Base-by-base conservation (phyloP, 2,329 filamentous ascomycete genomes). In the Cytospora paraplurivora region DNA sequence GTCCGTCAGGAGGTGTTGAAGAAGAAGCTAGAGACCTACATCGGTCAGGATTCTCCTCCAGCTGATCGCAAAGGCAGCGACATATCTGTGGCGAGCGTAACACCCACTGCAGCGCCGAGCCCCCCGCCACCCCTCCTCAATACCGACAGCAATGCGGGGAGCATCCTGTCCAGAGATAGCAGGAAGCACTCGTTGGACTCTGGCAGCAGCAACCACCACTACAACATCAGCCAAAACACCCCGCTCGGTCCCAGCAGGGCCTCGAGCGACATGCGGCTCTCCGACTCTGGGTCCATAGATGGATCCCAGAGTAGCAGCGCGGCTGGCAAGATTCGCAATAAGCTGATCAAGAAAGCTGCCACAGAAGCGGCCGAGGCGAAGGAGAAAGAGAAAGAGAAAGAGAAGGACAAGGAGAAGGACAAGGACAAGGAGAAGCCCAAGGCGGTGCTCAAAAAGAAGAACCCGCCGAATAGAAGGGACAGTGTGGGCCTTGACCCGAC, bases 1-100 rank as follows among this genome's bases (percentile, higher is more conserved):
- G 94, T 98, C n/a, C 85, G 93, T 66, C 92, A 91, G 4, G 90
- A 93, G 54, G 88, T 96, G 49, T 80, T 98, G 60, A 95, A 92
- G 76, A 88, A 88, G 72, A 94, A 97, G 78, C 79, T 98, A 64
- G 83, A 86, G 51, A 79, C 80, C 2, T 87, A 87, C 68, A 78
- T 84, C 33, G 77, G 74, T 47, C 73, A 72, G 50, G 72, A 76
- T 55, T 75, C 78, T 52, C 6, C 41, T 55, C 59, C 59, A 44
- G 59, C 38, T n/a, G 56, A 63, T 32, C 56, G 63, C 17, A 66
- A 64, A 27, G 19, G 51, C 32, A 66, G 64, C 47, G 64, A 66
- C 33, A 57, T 56, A 27, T 66, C 64, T 13, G 57, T 64, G 17
- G 52, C 62, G 21, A 66, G 64, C 34, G 38, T 50, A 11, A 21